Percentiles rank a stretch among this genome's conserved stretches.
Evolutionary conservation across 345 rosid species (phyloP).

Genomic region (Boechera stricta): DNA sequence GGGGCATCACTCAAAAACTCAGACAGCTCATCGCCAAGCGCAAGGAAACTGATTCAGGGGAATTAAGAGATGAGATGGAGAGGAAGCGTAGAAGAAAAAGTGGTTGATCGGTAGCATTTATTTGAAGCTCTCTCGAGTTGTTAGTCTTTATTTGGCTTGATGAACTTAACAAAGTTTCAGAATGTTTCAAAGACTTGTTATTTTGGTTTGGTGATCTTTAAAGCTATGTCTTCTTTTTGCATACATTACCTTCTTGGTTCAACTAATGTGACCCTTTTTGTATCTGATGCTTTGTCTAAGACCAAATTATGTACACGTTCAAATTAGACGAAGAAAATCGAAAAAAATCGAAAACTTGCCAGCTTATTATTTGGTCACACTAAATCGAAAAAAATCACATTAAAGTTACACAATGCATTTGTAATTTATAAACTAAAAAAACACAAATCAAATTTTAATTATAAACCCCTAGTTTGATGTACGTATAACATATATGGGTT

Average conservation of each 20-base stretch:
- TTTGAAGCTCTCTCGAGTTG: background rate
- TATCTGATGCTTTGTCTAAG: background rate
- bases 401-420: background rate
- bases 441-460: background rate
- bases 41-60: background rate
- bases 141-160: background rate
- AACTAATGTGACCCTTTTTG: background rate
- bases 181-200: background rate
- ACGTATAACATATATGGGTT: background rate
- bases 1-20: conserved; percentile 65
- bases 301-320: background rate
- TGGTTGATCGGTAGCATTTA: background rate
- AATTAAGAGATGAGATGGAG: conserved; percentile 36
- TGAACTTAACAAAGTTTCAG: background rate
- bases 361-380: background rate
- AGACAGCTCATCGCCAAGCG: conserved; percentile 46
- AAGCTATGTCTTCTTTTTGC: background rate
- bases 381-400: background rate
- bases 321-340: background rate
- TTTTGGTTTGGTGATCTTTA: background rate
- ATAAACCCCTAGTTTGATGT: background rate
- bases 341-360: background rate
- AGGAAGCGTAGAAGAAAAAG: conserved; percentile 41
- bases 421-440: background rate
- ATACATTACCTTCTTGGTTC: background rate